Evolutionary conservation across 2,329 filamentous ascomycete genomes (phyloP), one percentile per base, ranked within the genome.

Genomic region (Hymenoscyphus occultus): DNA sequence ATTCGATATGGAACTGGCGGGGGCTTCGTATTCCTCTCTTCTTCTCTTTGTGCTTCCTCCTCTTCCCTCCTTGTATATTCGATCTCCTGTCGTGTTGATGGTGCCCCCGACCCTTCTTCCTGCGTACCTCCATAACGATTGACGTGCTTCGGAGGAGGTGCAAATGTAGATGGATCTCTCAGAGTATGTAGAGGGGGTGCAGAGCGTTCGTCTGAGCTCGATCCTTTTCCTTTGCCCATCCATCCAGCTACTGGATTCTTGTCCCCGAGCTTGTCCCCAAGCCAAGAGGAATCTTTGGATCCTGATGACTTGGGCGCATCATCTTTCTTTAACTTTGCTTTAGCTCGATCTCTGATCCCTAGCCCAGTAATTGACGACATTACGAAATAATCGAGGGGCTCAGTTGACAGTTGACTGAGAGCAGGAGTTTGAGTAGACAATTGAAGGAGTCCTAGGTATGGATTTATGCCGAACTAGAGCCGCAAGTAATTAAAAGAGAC

Each of bases 161-260:
- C 88, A 74, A 91, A 91, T 1, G 83, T 80, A 0, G 82, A 73
- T 1, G 87, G 89, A 72, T 91, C 88, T 76, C 84, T 87, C 22
- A 91, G 76, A 1, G 83, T 80, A 1, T 83, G 80, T 13, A 91
- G 75, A 16, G 89, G 88, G 58, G 80, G 79, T 28, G 72, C 69
- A 10, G 68, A 59, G 67, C 72, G 73, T 40, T 73, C 71, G 65
- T 68, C 69, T 56, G 62, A 62, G 59, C 66, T 66, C 31, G 71
- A 31, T 45, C 72, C 67, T 68, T 75, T 76, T 10, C 31, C 60
- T 57, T 62, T 62, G 51, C 76, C 76, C 68, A 77, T 74, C 74
- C 72, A 77, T 42, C 73, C 74, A 9, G 73, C 70, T 39, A 76
- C 69, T 68, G 76, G 75, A 68, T 75, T 70, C 28, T 75, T 70